Evolutionary conservation across 345 rosid species (phyloP).

Genomic region (Eucalyptus decipiens): DNA sequence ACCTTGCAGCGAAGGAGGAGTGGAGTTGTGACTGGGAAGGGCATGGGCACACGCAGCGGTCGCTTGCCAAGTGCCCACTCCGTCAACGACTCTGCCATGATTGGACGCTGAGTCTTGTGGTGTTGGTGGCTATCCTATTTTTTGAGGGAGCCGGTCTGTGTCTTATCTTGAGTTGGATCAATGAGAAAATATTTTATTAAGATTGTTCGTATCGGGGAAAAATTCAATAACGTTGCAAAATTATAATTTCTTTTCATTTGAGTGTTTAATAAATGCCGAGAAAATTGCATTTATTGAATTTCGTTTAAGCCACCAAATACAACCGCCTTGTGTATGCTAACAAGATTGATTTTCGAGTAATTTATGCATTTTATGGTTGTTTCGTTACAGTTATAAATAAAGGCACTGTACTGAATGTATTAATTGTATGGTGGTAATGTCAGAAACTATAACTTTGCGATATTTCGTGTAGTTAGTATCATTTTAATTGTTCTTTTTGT

Average conservation of each 20-base stretch:
- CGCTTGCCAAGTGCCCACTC: neutral
- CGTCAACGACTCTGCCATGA: neutral
- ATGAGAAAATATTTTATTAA: neutral
- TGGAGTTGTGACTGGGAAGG: neutral
- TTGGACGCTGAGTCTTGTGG: neutral
- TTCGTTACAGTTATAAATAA: neutral
- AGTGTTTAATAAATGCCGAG: neutral
- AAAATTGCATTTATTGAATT: neutral
- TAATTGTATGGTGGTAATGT: neutral
- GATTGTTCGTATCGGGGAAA: neutral
- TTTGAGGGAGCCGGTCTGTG: neutral
- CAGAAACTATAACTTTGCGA: neutral
- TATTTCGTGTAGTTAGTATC: neutral
- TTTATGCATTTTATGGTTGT: neutral
- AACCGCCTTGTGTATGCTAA: fast-evolving
- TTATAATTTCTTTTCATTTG: neutral
- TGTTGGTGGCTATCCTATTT: neutral
- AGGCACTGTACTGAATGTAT: neutral
- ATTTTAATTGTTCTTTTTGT: too few species aligned
- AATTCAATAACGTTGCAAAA: neutral
- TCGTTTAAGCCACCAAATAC: neutral
- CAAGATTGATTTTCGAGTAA: neutral
- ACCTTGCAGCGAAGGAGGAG: neutral
- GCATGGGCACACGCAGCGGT: neutral
- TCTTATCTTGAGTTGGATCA: neutral